Percentiles rank a stretch among this genome's conserved stretches.
Evolutionary conservation across 805 yeast species (phyloP).

Genomic region (Sungouiozyma ichnusensis): DNA sequence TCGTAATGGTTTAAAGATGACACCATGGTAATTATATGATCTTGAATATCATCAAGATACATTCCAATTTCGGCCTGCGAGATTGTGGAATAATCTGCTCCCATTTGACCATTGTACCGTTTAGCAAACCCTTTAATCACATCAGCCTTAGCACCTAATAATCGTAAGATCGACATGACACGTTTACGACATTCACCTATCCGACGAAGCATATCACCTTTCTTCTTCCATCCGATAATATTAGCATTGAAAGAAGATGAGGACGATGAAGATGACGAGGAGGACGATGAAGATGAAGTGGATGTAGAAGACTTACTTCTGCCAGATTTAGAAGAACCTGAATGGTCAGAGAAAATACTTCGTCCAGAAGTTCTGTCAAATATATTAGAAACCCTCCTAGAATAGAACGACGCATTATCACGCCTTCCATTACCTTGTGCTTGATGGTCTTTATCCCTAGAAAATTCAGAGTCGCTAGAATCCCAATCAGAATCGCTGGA

Average conservation of each 20-base stretch:
- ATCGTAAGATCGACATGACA: constrained; percentile 80
- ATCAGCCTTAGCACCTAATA: constrained; percentile 88
- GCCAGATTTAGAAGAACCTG: constrained; percentile 7
- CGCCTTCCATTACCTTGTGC: not conserved
- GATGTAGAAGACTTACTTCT: constrained; percentile 13
- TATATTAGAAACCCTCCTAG: constrained; percentile 1
- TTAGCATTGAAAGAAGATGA: constrained; percentile 30
- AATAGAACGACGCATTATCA: constrained; percentile 10
- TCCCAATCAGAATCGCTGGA: constrained; percentile 24
- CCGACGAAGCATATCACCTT: constrained; percentile 89
- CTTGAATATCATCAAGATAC: constrained; percentile 95
- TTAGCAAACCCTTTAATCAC: constrained; percentile 95
- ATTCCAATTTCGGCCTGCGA: constrained; percentile 83
- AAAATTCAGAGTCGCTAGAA: constrained; percentile 9
- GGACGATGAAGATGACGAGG: constrained; percentile 24
- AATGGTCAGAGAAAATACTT: constrained; percentile 1
- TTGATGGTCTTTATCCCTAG: constrained; percentile 5
- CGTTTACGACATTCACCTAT: constrained; percentile 93
- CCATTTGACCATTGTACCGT: constrained; percentile 79
- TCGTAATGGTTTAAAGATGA: constrained; percentile 92
- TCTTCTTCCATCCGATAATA: constrained; percentile 70
- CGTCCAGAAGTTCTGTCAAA: constrained; percentile 2
- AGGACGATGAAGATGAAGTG: constrained; percentile 17
- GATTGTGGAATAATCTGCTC: constrained; percentile 34
- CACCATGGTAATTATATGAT: constrained; percentile 95